A percentile compares a stretch with the other conserved stretches of the same genome.
phyloP scores from a whole-genome alignment of 2,329 filamentous ascomycete genomes.

The Trichoderma arundinaceum region DNA sequence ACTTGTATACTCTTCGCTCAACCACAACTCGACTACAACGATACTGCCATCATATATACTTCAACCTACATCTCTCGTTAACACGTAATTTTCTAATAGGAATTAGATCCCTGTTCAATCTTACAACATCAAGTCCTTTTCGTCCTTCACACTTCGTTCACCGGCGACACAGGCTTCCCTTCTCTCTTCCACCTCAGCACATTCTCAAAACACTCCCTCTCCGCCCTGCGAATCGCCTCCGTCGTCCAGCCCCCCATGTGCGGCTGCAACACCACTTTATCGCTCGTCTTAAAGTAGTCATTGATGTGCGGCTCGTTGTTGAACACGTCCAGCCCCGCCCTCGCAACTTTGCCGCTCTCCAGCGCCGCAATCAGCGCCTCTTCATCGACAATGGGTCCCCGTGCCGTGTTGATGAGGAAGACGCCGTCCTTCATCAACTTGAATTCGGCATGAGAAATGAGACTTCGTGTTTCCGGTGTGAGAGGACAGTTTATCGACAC shows the following conservation, averaged over 20 bases:
- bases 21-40: too few relatives aligned
- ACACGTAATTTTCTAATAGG: too few relatives aligned
- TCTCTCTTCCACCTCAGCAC: conserved; percentile 48
- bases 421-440: conserved; percentile 54
- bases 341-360: conserved; percentile 51
- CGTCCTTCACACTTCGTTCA: conserved; percentile 38
- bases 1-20: too few relatives aligned
- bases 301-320: conserved; percentile 51
- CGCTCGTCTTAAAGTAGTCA: conserved; percentile 48
- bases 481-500: conserved; percentile 51
- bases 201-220: conserved; percentile 55
- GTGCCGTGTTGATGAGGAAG: conserved; percentile 57
- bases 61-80: too few relatives aligned
- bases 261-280: conserved; percentile 52
- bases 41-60: too few relatives aligned
- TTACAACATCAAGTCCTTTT: too few relatives aligned
- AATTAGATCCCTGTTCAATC: too few relatives aligned
- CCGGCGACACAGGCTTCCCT: conserved; percentile 48
- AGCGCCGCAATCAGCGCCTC: conserved; percentile 53
- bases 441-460: conserved; percentile 51
- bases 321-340: conserved; percentile 58
- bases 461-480: conserved; percentile 46
- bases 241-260: conserved; percentile 54
- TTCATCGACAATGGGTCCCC: conserved; percentile 57
- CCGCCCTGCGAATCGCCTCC: conserved; percentile 50